Evolutionary conservation across 2,329 filamentous ascomycete genomes (phyloP).

Genomic region (Fusarium duplospermum): DNA sequence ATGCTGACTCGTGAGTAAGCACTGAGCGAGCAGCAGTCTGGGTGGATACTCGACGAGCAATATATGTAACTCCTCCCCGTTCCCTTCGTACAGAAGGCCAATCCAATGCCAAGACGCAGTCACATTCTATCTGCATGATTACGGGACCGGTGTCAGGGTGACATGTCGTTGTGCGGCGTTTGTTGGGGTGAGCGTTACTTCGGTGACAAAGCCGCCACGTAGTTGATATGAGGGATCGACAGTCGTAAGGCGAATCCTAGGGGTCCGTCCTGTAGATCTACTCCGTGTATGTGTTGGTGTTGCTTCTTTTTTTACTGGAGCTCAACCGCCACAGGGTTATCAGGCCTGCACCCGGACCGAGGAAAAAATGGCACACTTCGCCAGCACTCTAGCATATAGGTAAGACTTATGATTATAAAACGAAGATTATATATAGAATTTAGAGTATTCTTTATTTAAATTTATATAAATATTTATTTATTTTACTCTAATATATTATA

Average conservation of each 20-base stretch:
- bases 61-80: neutral
- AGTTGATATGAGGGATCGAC: neutral
- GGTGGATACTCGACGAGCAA: neutral
- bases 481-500: no score
- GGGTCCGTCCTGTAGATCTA: neutral
- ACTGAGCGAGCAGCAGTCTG: neutral
- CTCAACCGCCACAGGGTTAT: neutral
- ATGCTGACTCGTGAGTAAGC: conserved; percentile 2
- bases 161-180: neutral
- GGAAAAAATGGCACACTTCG: no score
- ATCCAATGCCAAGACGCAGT: neutral
- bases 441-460: no score
- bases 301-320: neutral
- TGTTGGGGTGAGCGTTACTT: neutral
- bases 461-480: no score
- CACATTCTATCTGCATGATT: neutral
- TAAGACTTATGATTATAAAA: no score
- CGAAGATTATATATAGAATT: no score
- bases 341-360: no score
- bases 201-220: neutral
- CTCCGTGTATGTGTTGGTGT: neutral
- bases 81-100: neutral
- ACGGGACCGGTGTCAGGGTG: neutral
- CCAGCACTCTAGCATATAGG: no score
- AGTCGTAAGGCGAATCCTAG: neutral